A percentile compares a stretch with the other conserved stretches of the same genome.
Evolutionary conservation across 306 rosid species (phyloP).

Genomic region (Mimosa pudica): DNA sequence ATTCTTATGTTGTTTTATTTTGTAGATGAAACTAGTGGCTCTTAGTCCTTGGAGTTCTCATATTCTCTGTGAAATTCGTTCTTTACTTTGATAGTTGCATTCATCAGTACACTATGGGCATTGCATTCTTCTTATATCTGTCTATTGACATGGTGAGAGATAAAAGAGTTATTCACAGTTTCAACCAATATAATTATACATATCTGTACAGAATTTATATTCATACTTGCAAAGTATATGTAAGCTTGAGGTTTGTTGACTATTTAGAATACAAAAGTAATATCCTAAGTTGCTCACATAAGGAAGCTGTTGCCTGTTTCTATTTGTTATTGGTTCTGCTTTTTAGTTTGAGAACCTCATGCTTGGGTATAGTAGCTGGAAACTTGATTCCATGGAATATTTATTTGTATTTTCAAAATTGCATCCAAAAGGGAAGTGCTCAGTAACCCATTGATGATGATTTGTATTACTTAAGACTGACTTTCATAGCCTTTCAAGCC

Average conservation of each 20-base stretch:
- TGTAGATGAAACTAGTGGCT: neutral
- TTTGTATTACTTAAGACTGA: neutral
- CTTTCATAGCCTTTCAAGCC: conserved; percentile 7
- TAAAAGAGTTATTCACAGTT: too few relatives aligned
- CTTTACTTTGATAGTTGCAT: conserved; percentile 5
- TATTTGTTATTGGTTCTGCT: neutral
- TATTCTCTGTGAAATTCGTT: conserved; percentile 23
- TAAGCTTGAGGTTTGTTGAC: neutral
- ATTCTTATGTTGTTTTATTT: neutral
- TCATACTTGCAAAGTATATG: neutral
- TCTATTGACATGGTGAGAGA: neutral
- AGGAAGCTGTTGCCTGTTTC: neutral
- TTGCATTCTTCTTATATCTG: neutral
- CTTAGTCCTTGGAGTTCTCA: neutral
- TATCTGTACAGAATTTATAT: neutral
- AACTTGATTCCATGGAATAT: neutral
- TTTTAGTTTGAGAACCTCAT: neutral
- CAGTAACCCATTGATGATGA: neutral
- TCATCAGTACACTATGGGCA: neutral
- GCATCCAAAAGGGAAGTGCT: conserved; percentile 1
- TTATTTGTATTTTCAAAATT: neutral
- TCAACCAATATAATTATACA: neutral
- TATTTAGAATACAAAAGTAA: neutral
- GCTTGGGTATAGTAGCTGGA: neutral
- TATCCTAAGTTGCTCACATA: neutral